These are phyloP conservation scores for Colletotrichum abscissum DNA, from an alignment of 2,329 filamentous ascomycete species.

Conservation along the genomic window DNA sequence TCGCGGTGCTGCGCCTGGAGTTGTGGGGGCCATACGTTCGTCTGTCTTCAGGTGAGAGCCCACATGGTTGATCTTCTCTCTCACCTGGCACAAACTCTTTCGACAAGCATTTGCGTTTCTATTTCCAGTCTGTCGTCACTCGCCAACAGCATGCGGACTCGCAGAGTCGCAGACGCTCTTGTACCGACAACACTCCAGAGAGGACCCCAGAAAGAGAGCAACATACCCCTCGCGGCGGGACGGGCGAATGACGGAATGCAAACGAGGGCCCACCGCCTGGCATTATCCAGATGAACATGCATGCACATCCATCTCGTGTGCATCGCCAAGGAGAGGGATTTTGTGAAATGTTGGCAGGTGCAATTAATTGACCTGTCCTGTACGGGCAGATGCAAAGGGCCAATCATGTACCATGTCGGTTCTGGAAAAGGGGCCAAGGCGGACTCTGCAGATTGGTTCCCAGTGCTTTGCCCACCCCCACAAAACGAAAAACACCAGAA, in stretches of 20 bases:
- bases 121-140: not conserved
- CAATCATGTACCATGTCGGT: slow-evolving; percentile 6
- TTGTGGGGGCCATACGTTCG: slow-evolving; percentile 27
- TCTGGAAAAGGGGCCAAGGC: not conserved
- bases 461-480: slow-evolving; percentile 2
- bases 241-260: slow-evolving; percentile 16
- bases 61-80: slow-evolving; percentile 23
- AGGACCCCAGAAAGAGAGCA: not conserved
- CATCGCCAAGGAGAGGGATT: slow-evolving; percentile 11
- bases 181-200: not conserved
- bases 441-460: not conserved
- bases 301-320: slow-evolving; percentile 5
- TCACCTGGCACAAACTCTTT: slow-evolving; percentile 20
- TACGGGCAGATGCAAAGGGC: not conserved
- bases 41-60: slow-evolving; percentile 30
- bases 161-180: not conserved
- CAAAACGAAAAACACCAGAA: not conserved
- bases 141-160: not conserved
- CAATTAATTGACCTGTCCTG: not conserved
- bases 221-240: slow-evolving; percentile 5
- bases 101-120: slow-evolving; percentile 13
- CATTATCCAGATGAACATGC: slow-evolving; percentile 13
- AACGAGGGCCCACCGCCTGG: slow-evolving; percentile 3
- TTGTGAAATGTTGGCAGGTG: slow-evolving; percentile 15
- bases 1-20: slow-evolving; percentile 27